Conservation (phyloP, 2,329 filamentous ascomycete species). For the Ilyonectria robusta region DNA sequence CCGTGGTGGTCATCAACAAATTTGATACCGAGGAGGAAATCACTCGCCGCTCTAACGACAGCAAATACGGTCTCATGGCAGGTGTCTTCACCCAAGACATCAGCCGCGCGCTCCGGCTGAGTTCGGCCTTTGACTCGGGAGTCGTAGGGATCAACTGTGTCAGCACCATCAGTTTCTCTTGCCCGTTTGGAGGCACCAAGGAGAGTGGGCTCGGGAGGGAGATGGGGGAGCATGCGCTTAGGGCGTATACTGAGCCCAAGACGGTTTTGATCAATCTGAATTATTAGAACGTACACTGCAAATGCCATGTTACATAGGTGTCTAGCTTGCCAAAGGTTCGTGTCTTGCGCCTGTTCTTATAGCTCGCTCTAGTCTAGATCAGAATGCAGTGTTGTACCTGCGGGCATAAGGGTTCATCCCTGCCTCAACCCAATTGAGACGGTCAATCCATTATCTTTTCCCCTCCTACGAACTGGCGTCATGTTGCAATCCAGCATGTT, state of each 20-base stretch:
- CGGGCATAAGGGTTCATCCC: too few relatives aligned
- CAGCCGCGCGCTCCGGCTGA: slow-evolving; percentile 70
- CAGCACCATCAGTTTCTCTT: slow-evolving; percentile 53
- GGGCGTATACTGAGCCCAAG: slow-evolving; percentile 64
- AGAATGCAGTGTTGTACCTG: too few relatives aligned
- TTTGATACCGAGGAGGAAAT: slow-evolving; percentile 34
- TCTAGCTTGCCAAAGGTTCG: too few relatives aligned
- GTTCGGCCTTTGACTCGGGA: slow-evolving; percentile 72
- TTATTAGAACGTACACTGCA: not conserved
- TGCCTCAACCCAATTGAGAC: too few relatives aligned
- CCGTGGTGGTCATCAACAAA: slow-evolving; percentile 69
- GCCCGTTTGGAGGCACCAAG: slow-evolving; percentile 66
- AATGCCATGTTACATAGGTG: too few relatives aligned
- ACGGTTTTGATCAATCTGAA: slow-evolving; percentile 61
- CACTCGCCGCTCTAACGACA: slow-evolving; percentile 7
- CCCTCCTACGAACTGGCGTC: too few relatives aligned
- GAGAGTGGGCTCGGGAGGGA: slow-evolving; percentile 64
- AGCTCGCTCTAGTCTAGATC: too few relatives aligned
- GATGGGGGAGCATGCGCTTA: slow-evolving; percentile 61
- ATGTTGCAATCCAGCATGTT: too few relatives aligned
- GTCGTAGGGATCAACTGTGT: slow-evolving; percentile 78
- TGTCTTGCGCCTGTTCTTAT: too few relatives aligned
- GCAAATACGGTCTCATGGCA: slow-evolving; percentile 53
- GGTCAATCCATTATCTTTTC: too few relatives aligned
- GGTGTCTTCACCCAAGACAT: slow-evolving; percentile 74